phyloP scores from a whole-genome alignment of 202 grass and related monocot species.

The Eragrostis tef region DNA sequence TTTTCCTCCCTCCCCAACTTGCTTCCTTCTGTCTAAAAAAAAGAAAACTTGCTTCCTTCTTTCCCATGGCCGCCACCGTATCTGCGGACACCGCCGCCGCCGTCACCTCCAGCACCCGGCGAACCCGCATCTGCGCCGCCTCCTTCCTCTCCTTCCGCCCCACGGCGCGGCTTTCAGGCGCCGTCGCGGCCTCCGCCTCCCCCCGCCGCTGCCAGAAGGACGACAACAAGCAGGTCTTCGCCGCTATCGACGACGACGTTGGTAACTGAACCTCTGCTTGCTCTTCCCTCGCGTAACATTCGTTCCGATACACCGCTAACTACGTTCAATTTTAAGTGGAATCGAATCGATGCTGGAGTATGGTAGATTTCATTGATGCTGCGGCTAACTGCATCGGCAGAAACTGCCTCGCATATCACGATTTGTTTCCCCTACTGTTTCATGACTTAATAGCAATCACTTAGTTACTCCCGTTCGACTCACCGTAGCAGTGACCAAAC shows the following conservation, averaged over 20 bases:
- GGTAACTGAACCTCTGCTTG: constrained; percentile 1
- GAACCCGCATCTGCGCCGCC: not conserved
- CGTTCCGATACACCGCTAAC: not conserved
- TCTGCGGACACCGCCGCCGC: not conserved
- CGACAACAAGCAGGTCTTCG: not conserved
- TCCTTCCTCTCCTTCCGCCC: constrained; percentile 19
- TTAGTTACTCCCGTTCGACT: too few species aligned
- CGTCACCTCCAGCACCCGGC: not conserved
- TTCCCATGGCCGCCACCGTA: not conserved
- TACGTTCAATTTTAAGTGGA: not conserved
- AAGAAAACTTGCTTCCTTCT: not conserved
- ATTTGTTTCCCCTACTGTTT: too few species aligned
- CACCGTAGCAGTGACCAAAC: too few species aligned
- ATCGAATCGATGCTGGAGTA: not conserved
- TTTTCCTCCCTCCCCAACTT: not conserved
- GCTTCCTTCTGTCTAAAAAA: too few species aligned
- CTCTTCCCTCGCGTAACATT: not conserved
- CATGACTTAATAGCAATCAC: too few species aligned
- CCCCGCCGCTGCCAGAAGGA: constrained; percentile 17
- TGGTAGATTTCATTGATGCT: not conserved
- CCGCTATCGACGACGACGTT: constrained; percentile 10
- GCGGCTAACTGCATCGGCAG: too few species aligned
- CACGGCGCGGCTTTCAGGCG: constrained; percentile 18
- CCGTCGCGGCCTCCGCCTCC: not conserved
- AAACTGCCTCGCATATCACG: too few species aligned